Evolutionary conservation across 78 protist genomes (phyloP), one percentile per base, ranked within the genome.

Genomic region (Dictyostelium purpureum): DNA sequence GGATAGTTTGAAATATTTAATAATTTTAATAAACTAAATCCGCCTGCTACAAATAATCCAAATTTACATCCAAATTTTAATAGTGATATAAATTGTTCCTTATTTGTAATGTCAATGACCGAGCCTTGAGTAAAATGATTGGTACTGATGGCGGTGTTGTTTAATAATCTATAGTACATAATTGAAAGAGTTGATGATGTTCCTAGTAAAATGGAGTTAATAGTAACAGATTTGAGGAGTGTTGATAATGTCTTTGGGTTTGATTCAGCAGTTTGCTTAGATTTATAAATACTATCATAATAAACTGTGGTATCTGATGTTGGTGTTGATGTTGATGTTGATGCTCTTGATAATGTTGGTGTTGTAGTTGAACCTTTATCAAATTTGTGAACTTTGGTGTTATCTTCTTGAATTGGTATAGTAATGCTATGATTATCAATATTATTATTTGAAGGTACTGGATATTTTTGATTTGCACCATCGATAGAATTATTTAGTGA

Each of bases 1-100:
- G 24, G n/a, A 28, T 21, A 18, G 3, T 12, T 75, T 35, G 45
- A 9, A 35, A 38, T 38, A 40, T 35, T 40, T 69, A 69, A 40
- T n/a, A 69, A 16, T 40, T 69, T 69, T 18, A 69, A 69, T 40
- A 69, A 69, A 38, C 76, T 52, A 69, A 31, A 69, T n/a, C 76
- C 76, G n/a, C 51, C 16, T 42, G 73, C 37, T 33, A 51, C 89
- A 33, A 71, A 52, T 28, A 73, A 47, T 2, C 92, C 92, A 85
- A 56, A 85, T 24, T 47, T 85, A 2, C 45, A 52, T 59, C 80
- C 73, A 10, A 18, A 31, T 35, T 70, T 73, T 18, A 77, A 77
- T 33, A 77, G 40, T 16, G 92, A 85, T 43, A 69, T 28, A 16
- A 51, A 24, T 5, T 57, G 38, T 14, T 69, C 59, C 19, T 51